Conservation (phyloP, 2,329 filamentous ascomycete species). For the Cryoendolithus antarcticus region DNA sequence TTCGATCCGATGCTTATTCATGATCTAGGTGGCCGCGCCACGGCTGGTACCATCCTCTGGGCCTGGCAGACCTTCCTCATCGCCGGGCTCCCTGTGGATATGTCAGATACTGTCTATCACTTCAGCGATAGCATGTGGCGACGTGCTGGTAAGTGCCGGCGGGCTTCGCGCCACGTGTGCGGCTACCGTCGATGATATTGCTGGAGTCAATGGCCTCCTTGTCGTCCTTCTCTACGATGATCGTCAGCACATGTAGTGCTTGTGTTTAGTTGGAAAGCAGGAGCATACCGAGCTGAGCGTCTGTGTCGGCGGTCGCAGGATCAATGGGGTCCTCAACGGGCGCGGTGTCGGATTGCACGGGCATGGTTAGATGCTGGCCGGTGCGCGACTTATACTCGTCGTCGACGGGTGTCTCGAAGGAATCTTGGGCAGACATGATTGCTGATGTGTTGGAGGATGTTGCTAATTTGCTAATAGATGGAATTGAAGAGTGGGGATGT, state of each 20-base stretch:
- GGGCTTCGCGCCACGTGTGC: conserved; percentile 34
- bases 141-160: conserved; percentile 28
- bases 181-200: conserved; percentile 37
- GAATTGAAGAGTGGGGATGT: too few relatives aligned
- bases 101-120: too few relatives aligned
- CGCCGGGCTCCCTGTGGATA: conserved; percentile 32
- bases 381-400: conserved; percentile 36
- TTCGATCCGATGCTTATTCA: too few relatives aligned
- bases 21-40: background rate
- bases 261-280: too few relatives aligned
- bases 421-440: conserved; percentile 12
- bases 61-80: conserved; percentile 32
- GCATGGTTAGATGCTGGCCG: conserved; percentile 34
- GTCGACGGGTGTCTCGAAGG: conserved; percentile 25
- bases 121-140: too few relatives aligned
- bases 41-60: conserved; percentile 14
- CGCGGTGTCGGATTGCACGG: conserved; percentile 36
- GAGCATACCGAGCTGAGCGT: conserved; percentile 37
- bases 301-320: conserved; percentile 32
- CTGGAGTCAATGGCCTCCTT: conserved; percentile 35
- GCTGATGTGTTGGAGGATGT: background rate
- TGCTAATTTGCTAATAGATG: background rate
- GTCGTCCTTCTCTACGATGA: conserved; percentile 31
- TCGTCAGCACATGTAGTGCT: too few relatives aligned
- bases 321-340: conserved; percentile 35